phyloP scores from a whole-genome alignment of 768 basidiomycete genomes.

The Tulasnella sp. region DNA sequence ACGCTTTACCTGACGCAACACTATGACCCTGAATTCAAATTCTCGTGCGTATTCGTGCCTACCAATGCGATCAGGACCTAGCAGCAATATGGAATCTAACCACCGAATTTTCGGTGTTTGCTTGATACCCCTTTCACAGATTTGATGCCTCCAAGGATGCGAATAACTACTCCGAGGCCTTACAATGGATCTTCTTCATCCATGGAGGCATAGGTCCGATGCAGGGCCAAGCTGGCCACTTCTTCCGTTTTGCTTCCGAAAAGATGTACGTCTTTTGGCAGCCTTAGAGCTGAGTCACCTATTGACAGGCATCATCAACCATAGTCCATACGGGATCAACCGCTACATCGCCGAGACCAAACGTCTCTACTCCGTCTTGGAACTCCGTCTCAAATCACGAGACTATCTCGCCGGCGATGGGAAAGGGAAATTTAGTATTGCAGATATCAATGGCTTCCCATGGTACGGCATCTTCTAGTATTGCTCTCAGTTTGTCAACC shows the following conservation, averaged over 20 bases:
- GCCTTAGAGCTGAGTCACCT: neutral
- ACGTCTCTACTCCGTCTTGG: slow-evolving; percentile 73
- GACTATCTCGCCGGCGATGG: slow-evolving; percentile 79
- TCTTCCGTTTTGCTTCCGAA: slow-evolving; percentile 51
- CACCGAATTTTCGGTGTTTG: neutral
- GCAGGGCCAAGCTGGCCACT: slow-evolving; percentile 48
- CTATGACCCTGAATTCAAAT: slow-evolving; percentile 66
- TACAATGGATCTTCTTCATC: slow-evolving; percentile 84
- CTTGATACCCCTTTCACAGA: slow-evolving; percentile 19
- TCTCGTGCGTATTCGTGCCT: slow-evolving; percentile 29
- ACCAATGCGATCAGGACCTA: neutral
- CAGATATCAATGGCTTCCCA: slow-evolving; percentile 57
- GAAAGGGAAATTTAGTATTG: slow-evolving; percentile 55
- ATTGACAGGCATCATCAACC: neutral
- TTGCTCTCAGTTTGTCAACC: neutral
- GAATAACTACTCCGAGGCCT: slow-evolving; percentile 55
- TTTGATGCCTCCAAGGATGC: slow-evolving; percentile 42
- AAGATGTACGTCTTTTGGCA: slow-evolving; percentile 59
- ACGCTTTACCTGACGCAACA: slow-evolving; percentile 65
- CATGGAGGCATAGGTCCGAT: slow-evolving; percentile 50
- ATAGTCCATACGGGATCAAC: slow-evolving; percentile 28
- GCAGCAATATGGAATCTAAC: neutral
- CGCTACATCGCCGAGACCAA: slow-evolving; percentile 75
- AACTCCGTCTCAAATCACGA: slow-evolving; percentile 57
- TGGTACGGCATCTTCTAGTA: slow-evolving; percentile 41